Base-by-base conservation (phyloP, 1,139 yeast genomes). In the Candida mesenterica region DNA sequence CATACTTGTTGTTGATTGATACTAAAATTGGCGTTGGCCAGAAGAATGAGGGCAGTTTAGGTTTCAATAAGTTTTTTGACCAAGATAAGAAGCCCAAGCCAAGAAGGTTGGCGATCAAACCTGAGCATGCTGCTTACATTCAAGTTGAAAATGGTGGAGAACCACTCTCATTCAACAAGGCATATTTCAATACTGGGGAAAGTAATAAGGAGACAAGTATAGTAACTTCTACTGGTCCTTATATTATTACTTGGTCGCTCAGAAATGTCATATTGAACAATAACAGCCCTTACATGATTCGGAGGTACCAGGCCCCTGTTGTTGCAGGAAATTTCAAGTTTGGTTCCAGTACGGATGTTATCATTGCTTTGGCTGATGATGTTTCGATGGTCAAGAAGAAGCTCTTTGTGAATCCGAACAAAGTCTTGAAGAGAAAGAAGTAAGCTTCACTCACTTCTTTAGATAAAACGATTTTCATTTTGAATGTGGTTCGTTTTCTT, bases 171-270 rank as follows among this genome's bases (percentile, higher is more conserved):
- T 88, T 87, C 56, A 79, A 94, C 5, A 71, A 70, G 40, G 96
- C 95, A 3, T 73, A 75, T 45, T 89, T 89, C 68, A 85, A 88
- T 55, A 72, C 82, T 19, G 89, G 89, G 32, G 38, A 75, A 12
- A 72, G 74, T 34, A 55, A 76, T 24, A 76, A 72, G 42, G 95
- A 87, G 50, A 80, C 84, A 24, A 70, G 81, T 2, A 83, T 88
- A 38, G 79, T 87, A 18, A 75, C 95, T 2, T 79, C 92, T 8
- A 68, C 82, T 2, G 96, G 96, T 1, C 89, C 89, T 10, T 89
- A 78, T 57, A 82, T 88, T 20, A 74, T 89, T 23, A 72, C 85
- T 2, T 88, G 96, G 96, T 77, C 83, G n/a, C 55, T 89, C 50
- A 36, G 33, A 28, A 77, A 78, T 50, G 67, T 82, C 8, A 55